These are phyloP conservation scores for Saccharomycopsis synnaedendra DNA, from an alignment of 805 yeast genomes.

Conservation along the genomic window DNA sequence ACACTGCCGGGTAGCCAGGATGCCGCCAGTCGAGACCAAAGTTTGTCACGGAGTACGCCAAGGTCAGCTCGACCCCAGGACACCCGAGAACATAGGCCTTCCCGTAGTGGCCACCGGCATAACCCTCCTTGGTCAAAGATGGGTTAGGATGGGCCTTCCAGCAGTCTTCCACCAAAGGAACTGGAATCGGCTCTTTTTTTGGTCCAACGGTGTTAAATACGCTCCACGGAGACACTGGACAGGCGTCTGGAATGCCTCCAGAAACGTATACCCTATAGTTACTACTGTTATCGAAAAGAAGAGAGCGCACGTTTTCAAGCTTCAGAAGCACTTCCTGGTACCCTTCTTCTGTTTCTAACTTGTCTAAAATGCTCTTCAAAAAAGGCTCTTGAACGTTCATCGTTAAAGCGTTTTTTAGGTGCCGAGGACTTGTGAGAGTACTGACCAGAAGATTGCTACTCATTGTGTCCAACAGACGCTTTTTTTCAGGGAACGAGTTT, in stretches of 20 bases:
- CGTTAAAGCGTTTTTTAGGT: neutral
- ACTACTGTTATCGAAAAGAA: slow-evolving; percentile 37
- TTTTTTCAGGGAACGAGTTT: slow-evolving; percentile 48
- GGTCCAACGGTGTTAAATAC: neutral
- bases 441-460: too few species aligned
- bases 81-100: slow-evolving; percentile 42
- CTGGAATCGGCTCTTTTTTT: too few species aligned
- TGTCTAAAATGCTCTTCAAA: slow-evolving; percentile 25
- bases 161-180: too few species aligned
- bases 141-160: too few species aligned
- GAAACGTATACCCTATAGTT: slow-evolving; percentile 58
- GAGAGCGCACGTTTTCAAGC: slow-evolving; percentile 39
- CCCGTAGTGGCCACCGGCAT: slow-evolving; percentile 1
- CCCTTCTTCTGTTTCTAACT: slow-evolving; percentile 41
- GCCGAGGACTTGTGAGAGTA: too few species aligned
- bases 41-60: slow-evolving; percentile 16
- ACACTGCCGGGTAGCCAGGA: slow-evolving; percentile 31
- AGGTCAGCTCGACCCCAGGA: slow-evolving; percentile 60
- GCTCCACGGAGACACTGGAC: slow-evolving; percentile 55
- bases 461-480: slow-evolving; percentile 54
- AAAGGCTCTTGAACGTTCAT: neutral
- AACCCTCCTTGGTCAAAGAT: too few species aligned
- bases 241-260: slow-evolving; percentile 46
- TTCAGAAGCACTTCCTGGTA: slow-evolving; percentile 34
- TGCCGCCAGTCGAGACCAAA: slow-evolving; percentile 28